phyloP scores from a whole-genome alignment of 306 rosid genomes.

The Medicago arabica region DNA sequence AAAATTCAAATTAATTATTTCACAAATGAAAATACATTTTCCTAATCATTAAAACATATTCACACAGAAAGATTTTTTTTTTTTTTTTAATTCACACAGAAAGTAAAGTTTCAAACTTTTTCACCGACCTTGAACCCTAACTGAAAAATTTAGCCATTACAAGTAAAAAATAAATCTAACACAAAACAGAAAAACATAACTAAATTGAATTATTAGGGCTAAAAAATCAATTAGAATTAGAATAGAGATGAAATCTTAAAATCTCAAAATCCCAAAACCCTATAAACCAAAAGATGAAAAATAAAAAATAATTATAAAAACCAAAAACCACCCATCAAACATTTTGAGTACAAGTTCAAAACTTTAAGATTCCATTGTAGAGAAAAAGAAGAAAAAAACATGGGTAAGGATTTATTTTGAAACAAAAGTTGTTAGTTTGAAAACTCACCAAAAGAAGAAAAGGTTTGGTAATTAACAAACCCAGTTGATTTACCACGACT shows the following conservation, averaged over 20 bases:
- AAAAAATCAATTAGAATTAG: constrained; percentile 7
- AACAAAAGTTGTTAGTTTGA: background rate
- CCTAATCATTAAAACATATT: background rate
- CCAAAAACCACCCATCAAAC: constrained; percentile 19
- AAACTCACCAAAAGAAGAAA: constrained; percentile 69
- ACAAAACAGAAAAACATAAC: background rate
- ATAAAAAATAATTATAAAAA: background rate
- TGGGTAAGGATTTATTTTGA: background rate
- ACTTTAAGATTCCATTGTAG: constrained; percentile 15
- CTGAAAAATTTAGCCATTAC: constrained; percentile 10
- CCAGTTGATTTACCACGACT: constrained; percentile 69
- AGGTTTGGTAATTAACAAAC: constrained; percentile 57
- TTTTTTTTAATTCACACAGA: background rate
- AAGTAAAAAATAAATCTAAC: background rate
- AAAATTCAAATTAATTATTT: background rate
- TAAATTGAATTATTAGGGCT: background rate
- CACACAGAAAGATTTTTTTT: background rate
- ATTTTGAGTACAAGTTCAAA: background rate
- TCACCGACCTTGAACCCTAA: constrained; percentile 37
- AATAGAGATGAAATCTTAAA: background rate
- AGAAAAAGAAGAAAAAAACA: background rate
- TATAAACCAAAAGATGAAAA: constrained; percentile 1
- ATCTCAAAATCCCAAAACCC: constrained; percentile 23
- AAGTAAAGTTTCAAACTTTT: constrained; percentile 42
- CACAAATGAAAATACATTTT: constrained; percentile 16